A percentile compares a stretch with the other conserved stretches of the same genome.
These are phyloP conservation scores for Xylaria sp. DNA, from an alignment of 2,329 filamentous ascomycete species.

Conservation along the genomic window DNA sequence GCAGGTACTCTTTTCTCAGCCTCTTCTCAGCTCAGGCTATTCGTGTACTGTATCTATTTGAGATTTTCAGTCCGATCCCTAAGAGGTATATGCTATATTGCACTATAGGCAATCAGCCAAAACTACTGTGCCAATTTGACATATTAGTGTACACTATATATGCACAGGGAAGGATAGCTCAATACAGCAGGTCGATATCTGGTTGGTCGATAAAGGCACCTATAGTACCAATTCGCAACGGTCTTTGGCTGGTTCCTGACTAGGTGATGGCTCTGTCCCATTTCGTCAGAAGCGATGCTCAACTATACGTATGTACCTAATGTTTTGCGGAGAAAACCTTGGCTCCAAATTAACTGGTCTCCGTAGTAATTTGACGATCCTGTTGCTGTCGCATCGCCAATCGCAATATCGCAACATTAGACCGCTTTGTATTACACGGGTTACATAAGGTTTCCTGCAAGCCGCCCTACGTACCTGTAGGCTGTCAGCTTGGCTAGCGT, in stretches of 20 bases:
- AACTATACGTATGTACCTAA: no score
- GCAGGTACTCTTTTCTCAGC: slow-evolving; percentile 16
- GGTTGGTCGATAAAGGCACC: slow-evolving; percentile 9
- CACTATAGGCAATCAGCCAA: neutral
- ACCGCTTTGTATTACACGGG: neutral
- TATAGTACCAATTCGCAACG: slow-evolving; percentile 1
- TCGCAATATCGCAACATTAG: slow-evolving; percentile 15
- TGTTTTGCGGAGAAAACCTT: slow-evolving; percentile 23
- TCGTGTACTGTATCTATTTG: neutral
- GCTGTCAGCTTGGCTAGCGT: slow-evolving; percentile 9
- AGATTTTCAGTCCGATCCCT: slow-evolving; percentile 8
- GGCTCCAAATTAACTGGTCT: slow-evolving; percentile 12
- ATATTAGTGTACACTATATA: neutral
- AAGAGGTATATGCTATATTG: neutral
- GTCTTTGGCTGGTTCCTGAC: neutral
- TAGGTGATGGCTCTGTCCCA: slow-evolving; percentile 8
- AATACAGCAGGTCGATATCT: slow-evolving; percentile 1
- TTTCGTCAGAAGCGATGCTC: slow-evolving; percentile 3
- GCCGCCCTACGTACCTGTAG: slow-evolving; percentile 6
- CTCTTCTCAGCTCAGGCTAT: slow-evolving; percentile 27
- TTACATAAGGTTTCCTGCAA: slow-evolving; percentile 22
- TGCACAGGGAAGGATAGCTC: neutral
- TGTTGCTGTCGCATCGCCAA: slow-evolving; percentile 5
- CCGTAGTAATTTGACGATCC: slow-evolving; percentile 24
- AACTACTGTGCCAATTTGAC: neutral